Conservation (phyloP, 78 protist genomes). For the Dictyostelium firmibasis region DNA sequence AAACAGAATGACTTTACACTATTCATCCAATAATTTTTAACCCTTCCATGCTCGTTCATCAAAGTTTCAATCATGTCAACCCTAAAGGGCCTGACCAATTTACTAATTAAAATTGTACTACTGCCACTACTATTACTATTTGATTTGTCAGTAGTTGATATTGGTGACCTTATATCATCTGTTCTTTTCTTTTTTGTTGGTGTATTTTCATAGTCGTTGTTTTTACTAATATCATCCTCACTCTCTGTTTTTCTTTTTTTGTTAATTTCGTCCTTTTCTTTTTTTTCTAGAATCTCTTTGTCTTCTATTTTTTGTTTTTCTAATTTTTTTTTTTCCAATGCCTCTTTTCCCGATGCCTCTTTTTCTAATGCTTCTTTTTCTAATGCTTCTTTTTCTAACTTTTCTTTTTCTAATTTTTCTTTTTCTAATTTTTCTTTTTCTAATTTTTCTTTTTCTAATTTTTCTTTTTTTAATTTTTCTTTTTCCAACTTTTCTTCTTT, state of each 20-base stretch:
- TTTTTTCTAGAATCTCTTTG: background rate
- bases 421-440: background rate
- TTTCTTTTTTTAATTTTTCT: background rate
- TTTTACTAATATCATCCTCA: background rate
- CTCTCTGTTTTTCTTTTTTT: background rate
- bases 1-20: constrained; percentile 13
- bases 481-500: background rate
- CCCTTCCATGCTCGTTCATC: constrained; percentile 7
- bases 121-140: background rate
- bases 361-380: background rate
- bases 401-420: background rate
- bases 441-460: background rate
- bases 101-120: constrained; percentile 8
- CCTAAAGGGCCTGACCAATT: constrained; percentile 74
- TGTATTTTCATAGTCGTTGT: background rate
- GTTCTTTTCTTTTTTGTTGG: background rate
- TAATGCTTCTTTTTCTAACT: background rate
- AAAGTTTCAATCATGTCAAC: background rate
- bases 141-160: background rate
- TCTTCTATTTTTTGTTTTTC: background rate
- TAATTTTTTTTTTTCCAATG: background rate
- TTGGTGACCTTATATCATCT: no score
- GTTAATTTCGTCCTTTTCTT: background rate
- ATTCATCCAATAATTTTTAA: constrained; percentile 39
- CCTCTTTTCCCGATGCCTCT: constrained; percentile 1